Evolutionary conservation across 345 rosid genomes (phyloP).

Genomic region (Cardamine chenopodiifolia): DNA sequence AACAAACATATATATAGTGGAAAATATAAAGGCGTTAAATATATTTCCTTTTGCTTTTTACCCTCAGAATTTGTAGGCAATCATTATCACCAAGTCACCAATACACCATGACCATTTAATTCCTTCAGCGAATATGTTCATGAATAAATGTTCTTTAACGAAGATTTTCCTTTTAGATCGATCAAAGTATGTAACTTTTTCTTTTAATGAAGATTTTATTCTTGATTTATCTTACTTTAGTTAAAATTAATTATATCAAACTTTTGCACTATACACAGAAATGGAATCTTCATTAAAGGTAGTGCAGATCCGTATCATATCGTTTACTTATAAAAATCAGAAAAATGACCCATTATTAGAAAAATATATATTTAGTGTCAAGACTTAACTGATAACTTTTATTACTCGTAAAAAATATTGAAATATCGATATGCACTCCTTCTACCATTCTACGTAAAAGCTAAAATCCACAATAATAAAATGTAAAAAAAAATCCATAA

Average conservation of each 20-base stretch:
- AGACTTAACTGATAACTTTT: slow-evolving; percentile 13
- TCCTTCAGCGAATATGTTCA: slow-evolving; percentile 16
- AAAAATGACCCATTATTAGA: slow-evolving; percentile 32
- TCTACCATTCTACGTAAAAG: too few species aligned
- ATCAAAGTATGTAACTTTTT: slow-evolving; percentile 38
- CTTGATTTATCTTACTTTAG: slow-evolving; percentile 40
- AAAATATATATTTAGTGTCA: slow-evolving; percentile 12
- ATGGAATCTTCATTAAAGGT: slow-evolving; percentile 46
- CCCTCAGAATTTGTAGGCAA: slow-evolving; percentile 28
- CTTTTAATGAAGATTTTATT: slow-evolving; percentile 31
- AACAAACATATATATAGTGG: not conserved
- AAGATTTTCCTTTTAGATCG: slow-evolving; percentile 21
- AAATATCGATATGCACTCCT: slow-evolving; percentile 22
- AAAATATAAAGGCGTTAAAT: slow-evolving; percentile 11
- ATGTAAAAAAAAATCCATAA: not conserved
- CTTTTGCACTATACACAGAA: slow-evolving; percentile 40
- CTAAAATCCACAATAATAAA: slow-evolving; percentile 18
- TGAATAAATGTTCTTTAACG: slow-evolving; percentile 32
- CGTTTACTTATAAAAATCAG: slow-evolving; percentile 25
- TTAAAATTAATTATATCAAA: slow-evolving; percentile 25
- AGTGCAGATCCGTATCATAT: slow-evolving; percentile 44
- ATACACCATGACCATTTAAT: slow-evolving; percentile 7
- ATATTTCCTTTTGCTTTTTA: slow-evolving; percentile 27
- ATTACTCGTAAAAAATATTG: not conserved
- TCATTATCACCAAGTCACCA: slow-evolving; percentile 37